Evolutionary conservation across 2,329 filamentous ascomycete species (phyloP).

Genomic region (Xylariaceae sp.): DNA sequence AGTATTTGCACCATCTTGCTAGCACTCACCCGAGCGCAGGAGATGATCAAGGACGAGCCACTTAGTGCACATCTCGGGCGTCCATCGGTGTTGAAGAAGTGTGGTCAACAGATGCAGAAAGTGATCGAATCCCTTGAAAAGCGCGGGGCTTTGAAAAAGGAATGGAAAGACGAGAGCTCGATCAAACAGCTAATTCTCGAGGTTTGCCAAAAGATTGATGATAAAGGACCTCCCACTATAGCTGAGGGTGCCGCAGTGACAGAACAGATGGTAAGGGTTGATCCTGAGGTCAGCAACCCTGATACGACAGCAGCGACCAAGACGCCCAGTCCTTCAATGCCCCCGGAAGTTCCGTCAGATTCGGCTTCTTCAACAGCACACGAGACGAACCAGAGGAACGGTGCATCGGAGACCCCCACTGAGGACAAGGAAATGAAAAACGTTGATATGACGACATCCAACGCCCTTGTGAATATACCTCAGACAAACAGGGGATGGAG

Average conservation of each 20-base stretch:
- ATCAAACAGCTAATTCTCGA: not conserved
- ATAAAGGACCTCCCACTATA: too few species aligned
- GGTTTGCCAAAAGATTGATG: not conserved
- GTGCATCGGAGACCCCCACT: not conserved
- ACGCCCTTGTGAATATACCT: not conserved
- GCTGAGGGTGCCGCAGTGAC: too few species aligned
- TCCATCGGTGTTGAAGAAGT: not conserved
- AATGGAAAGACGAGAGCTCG: not conserved
- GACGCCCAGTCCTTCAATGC: too few species aligned
- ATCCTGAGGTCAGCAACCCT: too few species aligned
- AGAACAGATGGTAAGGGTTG: too few species aligned
- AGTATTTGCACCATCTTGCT: constrained; percentile 1
- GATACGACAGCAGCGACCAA: too few species aligned
- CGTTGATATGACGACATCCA: not conserved
- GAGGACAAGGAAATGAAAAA: not conserved
- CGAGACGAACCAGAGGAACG: not conserved
- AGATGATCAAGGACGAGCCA: not conserved
- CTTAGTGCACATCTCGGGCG: not conserved
- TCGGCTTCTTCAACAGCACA: too few species aligned
- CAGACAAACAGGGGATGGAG: not conserved
- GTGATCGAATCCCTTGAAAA: constrained; percentile 19
- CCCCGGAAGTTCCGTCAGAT: too few species aligned
- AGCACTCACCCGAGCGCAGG: not conserved
- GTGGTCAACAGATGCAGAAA: not conserved
- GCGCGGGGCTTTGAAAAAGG: constrained; percentile 16